Base-by-base conservation (phyloP, 2,329 filamentous ascomycete genomes). In the Colletotrichum trifolii region DNA sequence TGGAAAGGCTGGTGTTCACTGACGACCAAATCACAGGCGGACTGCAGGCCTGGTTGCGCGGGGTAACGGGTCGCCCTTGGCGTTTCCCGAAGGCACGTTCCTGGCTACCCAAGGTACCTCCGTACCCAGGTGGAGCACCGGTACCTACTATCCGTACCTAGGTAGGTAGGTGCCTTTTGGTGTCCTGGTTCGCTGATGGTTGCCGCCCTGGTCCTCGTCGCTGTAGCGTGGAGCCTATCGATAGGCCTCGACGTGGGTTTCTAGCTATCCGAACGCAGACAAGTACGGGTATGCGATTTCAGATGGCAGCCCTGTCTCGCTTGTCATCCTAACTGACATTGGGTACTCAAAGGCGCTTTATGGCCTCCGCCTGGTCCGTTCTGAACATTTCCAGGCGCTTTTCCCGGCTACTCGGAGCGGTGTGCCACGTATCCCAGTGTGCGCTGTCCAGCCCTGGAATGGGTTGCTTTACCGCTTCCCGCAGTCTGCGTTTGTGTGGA, bases 31-130 rank as follows among this genome's bases (percentile, higher is more conserved):
- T 8, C 45, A 43, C 42, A 56, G 38, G 46, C 46, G 56, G 25
- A 49, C 57, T 43, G 48, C 48, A 62, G 49, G 34, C 43, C 42
- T 68, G 58, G 67, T 68, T 68, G 67, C 67, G 67, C 67, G 67
- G 67, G 67, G 67, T 68, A 63, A 68, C 60, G 53, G 55, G 54
- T 60, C 59, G 40, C 63, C 38, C 60, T 55, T 58, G 55, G 50
- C 66, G 59, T 35, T 25, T 25, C 25, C 25, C 25, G 25, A 25
- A 25, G 25, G 25, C 25, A 25, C 25, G 25, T 25, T 25, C 25
- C 25, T 25, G 25, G 25, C 25, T 25, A 25, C 4, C 4, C 25
- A 25, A 25, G 25, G 25, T 25, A 25, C 25, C 25, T 25, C 25
- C 25, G 25, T 25, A 25, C 25, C 25, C 25, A 25, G 25, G 25